Percentiles rank a stretch among this genome's conserved stretches.
Conservation (phyloP, 495 filamentous ascomycete genomes). For the Talaromyces ruber region DNA sequence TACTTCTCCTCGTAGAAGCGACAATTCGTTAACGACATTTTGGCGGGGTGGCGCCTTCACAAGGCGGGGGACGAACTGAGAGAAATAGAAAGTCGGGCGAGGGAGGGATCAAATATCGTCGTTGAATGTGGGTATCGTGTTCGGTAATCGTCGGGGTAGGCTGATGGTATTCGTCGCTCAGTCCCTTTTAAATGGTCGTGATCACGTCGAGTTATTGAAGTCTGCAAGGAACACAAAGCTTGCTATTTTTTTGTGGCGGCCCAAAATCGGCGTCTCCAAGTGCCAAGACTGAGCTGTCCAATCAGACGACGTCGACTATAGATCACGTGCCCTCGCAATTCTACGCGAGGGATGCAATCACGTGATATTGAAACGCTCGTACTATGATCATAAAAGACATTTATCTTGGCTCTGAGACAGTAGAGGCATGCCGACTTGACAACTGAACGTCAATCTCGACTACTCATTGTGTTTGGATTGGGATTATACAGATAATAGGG, state of each 20-base stretch:
- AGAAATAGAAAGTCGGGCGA: background rate
- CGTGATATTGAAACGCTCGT: background rate
- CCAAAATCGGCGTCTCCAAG: constrained; percentile 36
- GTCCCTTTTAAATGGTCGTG: background rate
- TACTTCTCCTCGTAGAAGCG: constrained; percentile 99
- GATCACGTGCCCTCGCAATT: background rate
- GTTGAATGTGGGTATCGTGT: background rate
- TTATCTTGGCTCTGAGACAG: background rate
- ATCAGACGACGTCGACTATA: constrained; percentile 2
- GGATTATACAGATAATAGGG: background rate
- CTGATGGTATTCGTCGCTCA: background rate
- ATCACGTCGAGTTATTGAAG: background rate
- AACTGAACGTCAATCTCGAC: background rate
- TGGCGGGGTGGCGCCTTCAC: constrained; percentile 40
- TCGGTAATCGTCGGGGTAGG: background rate
- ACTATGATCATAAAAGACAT: background rate
- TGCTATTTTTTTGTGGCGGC: constrained; percentile 31
- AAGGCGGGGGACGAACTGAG: constrained; percentile 11
- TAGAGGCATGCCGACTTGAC: background rate
- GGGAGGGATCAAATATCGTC: background rate
- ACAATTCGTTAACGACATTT: constrained; percentile 97
- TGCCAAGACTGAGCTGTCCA: constrained; percentile 3
- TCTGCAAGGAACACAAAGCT: background rate
- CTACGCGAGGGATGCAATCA: background rate
- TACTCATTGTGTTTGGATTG: background rate